Percentiles rank a stretch among this genome's conserved stretches.
Conservation (phyloP, 169 alveolate genomes). For the Babesia divergens region DNA sequence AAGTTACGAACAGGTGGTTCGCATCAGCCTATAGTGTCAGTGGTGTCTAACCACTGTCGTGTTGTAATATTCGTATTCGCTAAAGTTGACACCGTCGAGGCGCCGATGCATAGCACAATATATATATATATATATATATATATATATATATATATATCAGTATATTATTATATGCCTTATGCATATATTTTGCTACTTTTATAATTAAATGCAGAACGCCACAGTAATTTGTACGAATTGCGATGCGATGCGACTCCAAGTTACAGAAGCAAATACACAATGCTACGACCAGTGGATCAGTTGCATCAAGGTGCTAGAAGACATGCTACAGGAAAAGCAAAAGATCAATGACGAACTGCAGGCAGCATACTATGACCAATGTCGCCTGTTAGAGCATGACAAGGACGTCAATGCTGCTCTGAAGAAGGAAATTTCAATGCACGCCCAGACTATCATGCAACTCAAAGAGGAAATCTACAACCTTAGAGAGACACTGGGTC, state of each 20-base stretch:
- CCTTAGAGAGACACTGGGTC: conserved; percentile 3
- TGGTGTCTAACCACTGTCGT: too few relatives aligned
- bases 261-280: conserved; percentile 56
- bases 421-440: background rate
- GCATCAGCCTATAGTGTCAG: too few relatives aligned
- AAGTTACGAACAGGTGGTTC: too few relatives aligned
- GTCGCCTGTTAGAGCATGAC: background rate
- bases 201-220: too few relatives aligned
- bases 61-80: too few relatives aligned
- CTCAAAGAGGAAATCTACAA: conserved; percentile 1
- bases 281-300: conserved; percentile 56
- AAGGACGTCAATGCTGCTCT: background rate
- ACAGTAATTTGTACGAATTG: conserved; percentile 46
- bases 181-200: too few relatives aligned
- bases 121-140: too few relatives aligned
- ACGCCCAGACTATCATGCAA: background rate
- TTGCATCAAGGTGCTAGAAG: conserved; percentile 53
- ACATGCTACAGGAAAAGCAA: conserved; percentile 55
- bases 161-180: too few relatives aligned
- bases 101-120: too few relatives aligned
- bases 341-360: conserved; percentile 48
- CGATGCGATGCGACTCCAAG: conserved; percentile 41
- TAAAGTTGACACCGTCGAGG: too few relatives aligned
- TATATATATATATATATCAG: too few relatives aligned
- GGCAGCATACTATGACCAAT: conserved; percentile 12